These are phyloP conservation scores for Syzygium syzygioides DNA, from an alignment of 441 rosid genomes.

Conservation along the genomic window DNA sequence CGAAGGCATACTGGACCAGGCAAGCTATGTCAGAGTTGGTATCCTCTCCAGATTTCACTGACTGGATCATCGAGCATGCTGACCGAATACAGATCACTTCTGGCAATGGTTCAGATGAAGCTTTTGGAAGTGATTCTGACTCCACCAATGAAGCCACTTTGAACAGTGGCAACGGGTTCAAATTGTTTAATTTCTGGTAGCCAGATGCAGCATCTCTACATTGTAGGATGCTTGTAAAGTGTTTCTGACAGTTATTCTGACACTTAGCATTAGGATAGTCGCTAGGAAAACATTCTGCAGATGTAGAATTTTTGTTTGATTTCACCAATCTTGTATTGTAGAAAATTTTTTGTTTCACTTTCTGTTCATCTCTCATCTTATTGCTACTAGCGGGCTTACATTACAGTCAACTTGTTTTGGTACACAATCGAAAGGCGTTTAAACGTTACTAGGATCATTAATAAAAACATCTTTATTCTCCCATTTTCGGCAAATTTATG, in stretches of 20 bases:
- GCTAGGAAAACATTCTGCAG: not conserved
- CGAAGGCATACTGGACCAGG: conserved; percentile 71
- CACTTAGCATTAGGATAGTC: not conserved
- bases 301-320: not conserved
- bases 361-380: not conserved
- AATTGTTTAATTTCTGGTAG: conserved; percentile 33
- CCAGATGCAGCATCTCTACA: not conserved
- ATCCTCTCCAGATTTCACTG: conserved; percentile 67
- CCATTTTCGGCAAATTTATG: not conserved
- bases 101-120: conserved; percentile 40
- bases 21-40: conserved; percentile 67
- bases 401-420: not conserved
- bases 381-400: not conserved
- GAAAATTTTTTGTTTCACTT: not conserved
- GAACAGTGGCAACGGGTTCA: conserved; percentile 19
- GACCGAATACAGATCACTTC: conserved; percentile 62
- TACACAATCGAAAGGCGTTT: not conserved
- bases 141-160: conserved; percentile 42
- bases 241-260: not conserved
- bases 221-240: not conserved
- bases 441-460: not conserved
- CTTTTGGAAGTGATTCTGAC: conserved; percentile 53
- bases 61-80: conserved; percentile 69
- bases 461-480: not conserved
- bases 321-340: not conserved